Percentiles rank a stretch among this genome's conserved stretches.
Conservation (phyloP, 345 rosid genomes). For the Populus nigra region DNA sequence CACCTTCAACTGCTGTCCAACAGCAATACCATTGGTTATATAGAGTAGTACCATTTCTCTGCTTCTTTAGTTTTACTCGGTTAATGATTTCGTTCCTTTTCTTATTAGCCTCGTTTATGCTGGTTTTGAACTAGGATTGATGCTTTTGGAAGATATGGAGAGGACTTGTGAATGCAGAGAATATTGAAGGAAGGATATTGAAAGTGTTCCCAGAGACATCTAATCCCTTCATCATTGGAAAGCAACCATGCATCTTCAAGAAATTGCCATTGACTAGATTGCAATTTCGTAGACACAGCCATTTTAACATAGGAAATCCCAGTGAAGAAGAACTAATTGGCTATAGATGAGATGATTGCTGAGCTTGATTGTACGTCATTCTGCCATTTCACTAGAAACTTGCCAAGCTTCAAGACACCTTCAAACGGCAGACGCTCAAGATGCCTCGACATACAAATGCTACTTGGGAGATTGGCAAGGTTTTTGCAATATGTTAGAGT, state of each 20-base stretch:
- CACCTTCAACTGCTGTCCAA: too few species aligned
- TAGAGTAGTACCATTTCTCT: too few species aligned
- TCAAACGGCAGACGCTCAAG: constrained; percentile 9
- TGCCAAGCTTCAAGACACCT: constrained; percentile 19
- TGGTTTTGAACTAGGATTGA: too few species aligned
- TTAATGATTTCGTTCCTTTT: too few species aligned
- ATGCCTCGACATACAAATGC: constrained; percentile 13
- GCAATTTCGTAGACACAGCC: constrained; percentile 6
- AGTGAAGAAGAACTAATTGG: background rate
- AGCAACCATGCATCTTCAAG: constrained; percentile 3
- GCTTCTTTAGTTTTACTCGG: too few species aligned
- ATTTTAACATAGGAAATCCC: constrained; percentile 9
- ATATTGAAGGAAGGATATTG: constrained; percentile 6
- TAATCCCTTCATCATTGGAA: constrained; percentile 8
- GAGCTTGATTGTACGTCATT: too few species aligned
- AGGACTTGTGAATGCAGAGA: background rate
- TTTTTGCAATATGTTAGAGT: constrained; percentile 11
- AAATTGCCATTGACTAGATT: constrained; percentile 3
- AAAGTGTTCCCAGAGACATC: constrained; percentile 13
- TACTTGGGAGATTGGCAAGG: constrained; percentile 20
- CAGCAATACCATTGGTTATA: too few species aligned
- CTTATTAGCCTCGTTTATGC: too few species aligned
- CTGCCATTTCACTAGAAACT: background rate
- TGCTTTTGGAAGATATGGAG: too few species aligned
- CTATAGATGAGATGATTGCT: too few species aligned